Base-by-base conservation (phyloP, 1,139 yeast species). In the Diutina rugosa region DNA sequence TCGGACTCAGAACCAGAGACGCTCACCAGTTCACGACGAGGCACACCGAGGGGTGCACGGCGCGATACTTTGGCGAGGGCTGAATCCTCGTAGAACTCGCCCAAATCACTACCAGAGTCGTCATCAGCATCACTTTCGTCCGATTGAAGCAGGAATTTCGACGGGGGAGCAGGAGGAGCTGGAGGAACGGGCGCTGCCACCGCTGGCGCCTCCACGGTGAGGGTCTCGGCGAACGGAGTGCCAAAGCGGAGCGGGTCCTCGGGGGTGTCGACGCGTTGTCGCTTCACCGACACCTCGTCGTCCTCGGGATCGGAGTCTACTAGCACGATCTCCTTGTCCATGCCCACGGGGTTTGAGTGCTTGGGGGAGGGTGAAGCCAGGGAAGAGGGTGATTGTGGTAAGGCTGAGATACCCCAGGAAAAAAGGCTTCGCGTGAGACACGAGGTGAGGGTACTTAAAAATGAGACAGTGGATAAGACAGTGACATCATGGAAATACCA, bases 241-340 rank as follows among this genome's bases (percentile, higher is more conserved):
- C 51, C 51, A 29, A 47, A 47, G 16, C 51, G 35, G 45, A 30
- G 53, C 21, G 32, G 18, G 10, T 28, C 38, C 18, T 18, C 30
- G 30, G 51, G 53, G 45, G 53, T 49, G n/a, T 49, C 44, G 10
- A 49, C 6, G 28, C 14, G n/a, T 32, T 30, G 53, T 9, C 53
- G 35, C 45, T 49, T 49, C 28, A 32, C 53, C 53, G 44, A 32
- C 12, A 32, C 44, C 44, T 30, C 29, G 14, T 49, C 53, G 7
- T 8, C 32, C 44, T 49, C 53, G 28, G 53, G n/a, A 29, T 49
- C 53, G 29, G 53, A 49, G 21, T 49, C 53, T 28, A 49, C 53
- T 38, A 49, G 32, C 28, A 49, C 53, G 18, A 49, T 49, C 32
- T 49, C 53, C 26, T 44, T 18, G 10, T 18, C 46, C 46, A 16